Percentiles rank a stretch among this genome's conserved stretches.
Evolutionary conservation across 768 basidiomycete genomes (phyloP).

Genomic region (Grammothele lineata): DNA sequence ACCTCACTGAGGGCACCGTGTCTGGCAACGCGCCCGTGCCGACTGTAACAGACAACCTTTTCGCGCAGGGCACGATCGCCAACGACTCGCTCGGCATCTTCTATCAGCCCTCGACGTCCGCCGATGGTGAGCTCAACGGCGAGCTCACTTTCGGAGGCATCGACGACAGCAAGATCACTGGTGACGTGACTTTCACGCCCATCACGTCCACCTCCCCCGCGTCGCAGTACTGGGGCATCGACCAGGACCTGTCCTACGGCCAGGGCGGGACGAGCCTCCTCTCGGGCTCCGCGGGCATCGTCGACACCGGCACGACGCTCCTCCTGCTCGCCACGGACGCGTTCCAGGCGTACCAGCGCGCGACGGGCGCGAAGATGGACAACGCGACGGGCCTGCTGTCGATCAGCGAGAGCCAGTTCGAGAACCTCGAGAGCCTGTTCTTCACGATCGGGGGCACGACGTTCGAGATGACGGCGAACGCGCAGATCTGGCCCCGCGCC

Average conservation of each 20-base stretch:
- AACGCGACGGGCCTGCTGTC: constrained; percentile 51
- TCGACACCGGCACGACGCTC: constrained; percentile 53
- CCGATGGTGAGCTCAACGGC: constrained; percentile 37
- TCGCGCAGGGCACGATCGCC: constrained; percentile 41
- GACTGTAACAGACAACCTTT: constrained; percentile 58
- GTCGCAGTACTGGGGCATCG: constrained; percentile 46
- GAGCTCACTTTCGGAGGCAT: constrained; percentile 52
- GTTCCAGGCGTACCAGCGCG: constrained; percentile 49
- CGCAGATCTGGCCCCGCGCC: constrained; percentile 65
- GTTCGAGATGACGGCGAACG: constrained; percentile 56
- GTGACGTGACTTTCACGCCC: constrained; percentile 29
- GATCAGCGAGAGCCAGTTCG: constrained; percentile 45
- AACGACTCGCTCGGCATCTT: constrained; percentile 47
- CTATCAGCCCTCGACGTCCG: constrained; percentile 42
- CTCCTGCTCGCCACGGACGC: constrained; percentile 55
- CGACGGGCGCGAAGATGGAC: constrained; percentile 51
- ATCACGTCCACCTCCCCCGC: constrained; percentile 46
- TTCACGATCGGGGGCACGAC: constrained; percentile 49
- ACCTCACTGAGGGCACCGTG: constrained; percentile 45
- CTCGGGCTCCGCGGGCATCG: constrained; percentile 39
- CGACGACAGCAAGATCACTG: constrained; percentile 36
- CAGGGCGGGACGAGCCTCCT: constrained; percentile 27
- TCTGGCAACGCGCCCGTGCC: constrained; percentile 36
- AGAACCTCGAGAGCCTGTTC: constrained; percentile 44
- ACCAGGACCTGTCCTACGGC: constrained; percentile 39